Percentiles rank a stretch among this genome's conserved stretches.
These are phyloP conservation scores for Penicillium sp. DNA, from an alignment of 2,329 filamentous ascomycete species.

Conservation along the genomic window DNA sequence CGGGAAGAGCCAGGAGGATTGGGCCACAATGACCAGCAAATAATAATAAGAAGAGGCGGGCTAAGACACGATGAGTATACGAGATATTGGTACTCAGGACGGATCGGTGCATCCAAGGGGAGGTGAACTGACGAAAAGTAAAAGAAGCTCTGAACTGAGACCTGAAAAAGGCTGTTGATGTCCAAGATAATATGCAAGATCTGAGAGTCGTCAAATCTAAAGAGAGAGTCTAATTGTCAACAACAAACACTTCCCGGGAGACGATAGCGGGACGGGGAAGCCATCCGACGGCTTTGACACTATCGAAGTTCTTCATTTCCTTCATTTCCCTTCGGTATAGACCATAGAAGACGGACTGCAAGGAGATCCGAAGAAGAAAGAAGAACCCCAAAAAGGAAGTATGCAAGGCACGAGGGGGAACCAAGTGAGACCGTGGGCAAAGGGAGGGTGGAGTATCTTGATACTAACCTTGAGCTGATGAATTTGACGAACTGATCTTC, in stretches of 20 bases:
- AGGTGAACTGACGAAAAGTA: conserved; percentile 21
- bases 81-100: conserved; percentile 26
- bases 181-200: conserved; percentile 34
- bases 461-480: conserved; percentile 32
- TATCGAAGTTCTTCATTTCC: conserved; percentile 31
- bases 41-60: conserved; percentile 27
- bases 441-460: conserved; percentile 26
- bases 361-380: conserved; percentile 30
- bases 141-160: conserved; percentile 15
- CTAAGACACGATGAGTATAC: conserved; percentile 41
- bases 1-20: conserved; percentile 35
- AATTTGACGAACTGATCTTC: conserved; percentile 11
- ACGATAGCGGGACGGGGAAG: conserved; percentile 24
- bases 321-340: conserved; percentile 14
- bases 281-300: conserved; percentile 26
- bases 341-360: conserved; percentile 33
- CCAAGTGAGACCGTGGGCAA: conserved; percentile 28
- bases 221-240: conserved; percentile 31
- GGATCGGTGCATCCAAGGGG: conserved; percentile 33
- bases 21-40: conserved; percentile 22
- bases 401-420: conserved; percentile 38
- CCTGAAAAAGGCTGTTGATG: conserved; percentile 22
- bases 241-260: conserved; percentile 32
- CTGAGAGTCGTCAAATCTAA: conserved; percentile 21
- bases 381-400: conserved; percentile 25